Base-by-base conservation (phyloP, 306 rosid species). In the Quercus engelmannii region DNA sequence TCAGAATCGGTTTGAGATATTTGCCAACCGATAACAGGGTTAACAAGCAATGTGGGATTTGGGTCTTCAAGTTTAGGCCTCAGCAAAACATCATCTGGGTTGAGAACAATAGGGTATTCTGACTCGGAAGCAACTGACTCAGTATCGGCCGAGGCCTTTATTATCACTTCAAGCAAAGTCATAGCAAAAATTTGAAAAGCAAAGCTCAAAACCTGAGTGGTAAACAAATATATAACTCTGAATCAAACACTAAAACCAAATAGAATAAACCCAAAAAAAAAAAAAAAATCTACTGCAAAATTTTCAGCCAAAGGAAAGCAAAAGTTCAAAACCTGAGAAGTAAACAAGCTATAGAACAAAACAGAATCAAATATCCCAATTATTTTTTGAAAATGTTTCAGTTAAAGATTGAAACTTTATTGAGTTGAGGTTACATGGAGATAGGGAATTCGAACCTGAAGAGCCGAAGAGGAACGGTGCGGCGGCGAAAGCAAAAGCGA, bases 131-230 rank as follows among this genome's bases (percentile, higher is more conserved):
- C 56, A 33, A 58, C 87, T 23, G 86, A 35, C 38, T 89, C 80
- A 26, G 82, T 58, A 77, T 76, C 74, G 28, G 78, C 74, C 19
- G 87, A 76, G 43, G 93, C 80, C 68, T 31, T 67, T 67, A 31
- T 73, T 82, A 92, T 86, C 49, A 89, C 74, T 74, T 94, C 90
- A 18, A 94, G 90, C 76, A 91, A 80, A 71, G 90, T 86, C 99
- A 94, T 94, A 82, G 70, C 54, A 33, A 38, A 82, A 64, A 74
- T 20, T 46, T 74, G 72, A 1, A 57, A 20, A 17, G 71, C 31
- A 41, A 2, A 75, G 26, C 72, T 9, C 25, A 35, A 67, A 33
- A 19, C 72, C 72, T 67, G 52, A 67, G 19, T n/a, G 2, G 14
- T 1, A 67, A 67, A 33, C 72, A 67, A 18, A 33, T 8, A 62